A percentile compares a stretch with the other conserved stretches of the same genome.
These are phyloP conservation scores for Incumbomyces delicatus DNA, from an alignment of 2,329 filamentous ascomycete species.

Conservation along the genomic window DNA sequence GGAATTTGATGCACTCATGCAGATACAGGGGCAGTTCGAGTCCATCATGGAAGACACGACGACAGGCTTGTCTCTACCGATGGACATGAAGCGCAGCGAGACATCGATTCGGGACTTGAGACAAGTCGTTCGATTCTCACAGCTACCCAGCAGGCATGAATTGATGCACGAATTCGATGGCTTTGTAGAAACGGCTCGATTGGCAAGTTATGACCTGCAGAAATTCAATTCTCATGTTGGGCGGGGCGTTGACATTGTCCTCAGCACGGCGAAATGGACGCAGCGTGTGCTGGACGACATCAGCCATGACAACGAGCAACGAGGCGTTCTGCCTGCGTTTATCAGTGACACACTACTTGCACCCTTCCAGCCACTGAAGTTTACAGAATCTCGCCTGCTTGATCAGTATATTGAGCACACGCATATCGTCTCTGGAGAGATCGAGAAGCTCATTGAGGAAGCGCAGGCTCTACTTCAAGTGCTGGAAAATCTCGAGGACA, in stretches of 20 bases:
- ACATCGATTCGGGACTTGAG: slow-evolving; percentile 64
- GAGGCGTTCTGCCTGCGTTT: slow-evolving; percentile 31
- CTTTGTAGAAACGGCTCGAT: slow-evolving; percentile 60
- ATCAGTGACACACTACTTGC: slow-evolving; percentile 40
- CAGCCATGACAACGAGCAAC: slow-evolving; percentile 29
- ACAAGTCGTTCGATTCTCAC: slow-evolving; percentile 60
- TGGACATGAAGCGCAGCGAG: slow-evolving; percentile 72
- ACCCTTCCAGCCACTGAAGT: slow-evolving; percentile 53
- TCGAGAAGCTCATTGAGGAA: slow-evolving; percentile 56
- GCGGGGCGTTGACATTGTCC: slow-evolving; percentile 61
- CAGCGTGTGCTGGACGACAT: slow-evolving; percentile 57
- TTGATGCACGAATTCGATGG: slow-evolving; percentile 65
- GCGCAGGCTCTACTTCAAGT: slow-evolving; percentile 58
- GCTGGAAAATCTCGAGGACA: slow-evolving; percentile 58
- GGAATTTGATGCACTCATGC: slow-evolving; percentile 67
- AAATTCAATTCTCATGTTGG: slow-evolving; percentile 70
- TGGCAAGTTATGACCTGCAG: slow-evolving; percentile 57
- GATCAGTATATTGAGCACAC: slow-evolving; percentile 70
- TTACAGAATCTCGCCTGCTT: slow-evolving; percentile 54
- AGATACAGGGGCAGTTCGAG: slow-evolving; percentile 65
- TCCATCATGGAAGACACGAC: slow-evolving; percentile 60
- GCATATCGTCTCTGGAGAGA: slow-evolving; percentile 58
- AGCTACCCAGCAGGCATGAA: slow-evolving; percentile 55
- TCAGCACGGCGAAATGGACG: slow-evolving; percentile 68
- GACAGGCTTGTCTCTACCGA: slow-evolving; percentile 54